A percentile compares a stretch with the other conserved stretches of the same genome.
Evolutionary conservation across 371 early-diverging fungal genomes (phyloP).

Genomic region (Sporodiniella umbellata): DNA sequence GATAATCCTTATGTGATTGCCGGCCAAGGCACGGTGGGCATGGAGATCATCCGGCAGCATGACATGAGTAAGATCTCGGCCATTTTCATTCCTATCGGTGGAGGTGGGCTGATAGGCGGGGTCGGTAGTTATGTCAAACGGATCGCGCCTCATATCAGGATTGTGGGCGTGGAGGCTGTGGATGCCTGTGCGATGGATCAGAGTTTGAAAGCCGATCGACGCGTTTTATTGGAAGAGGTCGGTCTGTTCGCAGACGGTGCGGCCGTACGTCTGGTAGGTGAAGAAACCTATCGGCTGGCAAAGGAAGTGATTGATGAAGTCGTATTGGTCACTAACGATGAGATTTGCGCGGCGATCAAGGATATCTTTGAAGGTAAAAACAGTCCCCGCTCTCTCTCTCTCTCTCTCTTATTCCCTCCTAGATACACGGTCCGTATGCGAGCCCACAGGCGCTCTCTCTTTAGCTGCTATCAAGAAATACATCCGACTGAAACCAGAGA

Average conservation of each 20-base stretch:
- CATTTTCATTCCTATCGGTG: constrained; percentile 90
- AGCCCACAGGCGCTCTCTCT: constrained; percentile 92
- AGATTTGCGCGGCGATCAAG: constrained; percentile 97
- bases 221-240: constrained; percentile 71
- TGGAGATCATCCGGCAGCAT: constrained; percentile 89
- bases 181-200: constrained; percentile 91
- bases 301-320: constrained; percentile 72
- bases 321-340: constrained; percentile 90
- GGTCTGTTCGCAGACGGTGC: constrained; percentile 97
- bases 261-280: constrained; percentile 88
- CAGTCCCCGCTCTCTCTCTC: no score
- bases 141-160: constrained; percentile 77
- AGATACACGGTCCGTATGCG: constrained; percentile 91
- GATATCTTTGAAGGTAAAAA: constrained; percentile 86
- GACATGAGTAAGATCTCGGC: constrained; percentile 68
- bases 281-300: constrained; percentile 83
- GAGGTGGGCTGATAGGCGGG: constrained; percentile 94
- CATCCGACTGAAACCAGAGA: constrained; percentile 37
- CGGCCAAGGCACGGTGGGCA: constrained; percentile 95
- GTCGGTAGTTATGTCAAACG: constrained; percentile 90
- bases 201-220: constrained; percentile 62
- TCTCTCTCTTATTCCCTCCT: background rate
- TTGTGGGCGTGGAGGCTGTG: constrained; percentile 88
- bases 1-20: constrained; percentile 98
- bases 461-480: constrained; percentile 90